Evolutionary conservation across 1,284 basidiomycete species (phyloP), one percentile per base, ranked within the genome.

Genomic region (Trichosporon sp.): DNA sequence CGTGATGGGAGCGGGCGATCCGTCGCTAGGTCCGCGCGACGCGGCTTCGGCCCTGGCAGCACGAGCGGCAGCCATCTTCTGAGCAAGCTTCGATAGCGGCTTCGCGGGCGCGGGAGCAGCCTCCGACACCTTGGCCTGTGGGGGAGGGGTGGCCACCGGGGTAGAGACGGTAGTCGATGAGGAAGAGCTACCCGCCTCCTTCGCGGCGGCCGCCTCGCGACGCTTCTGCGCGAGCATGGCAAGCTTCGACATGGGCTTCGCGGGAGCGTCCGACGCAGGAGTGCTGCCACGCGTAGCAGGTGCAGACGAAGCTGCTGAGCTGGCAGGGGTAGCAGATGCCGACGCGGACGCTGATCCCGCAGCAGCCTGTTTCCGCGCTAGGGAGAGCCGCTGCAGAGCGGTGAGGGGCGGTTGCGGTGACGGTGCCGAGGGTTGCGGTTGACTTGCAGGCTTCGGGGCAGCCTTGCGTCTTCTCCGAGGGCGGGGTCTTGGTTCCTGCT

Each of bases 311-410:
- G 51, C 31, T 0, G 70, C 40, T 1, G 67, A 43, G 10, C 66
- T 26, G 4, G 68, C 8, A 37, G 16, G 35, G 68, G 74, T 74
- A 73, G 83, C 72, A 26, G 81, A 75, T 14, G 59, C 16, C 8
- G 51, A 10, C 8, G 35, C n/a, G 4, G 59, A 46, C 2, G 56
- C 26, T 2, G 70, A 40, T 19, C 35, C 77, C 51, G 78, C 73
- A 63, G 81, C 86, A 14, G 87, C 85, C 73, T 75, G 70, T 46
- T 83, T 80, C 14, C 85, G 78, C 2, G 83, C 78, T 12, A 85
- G 85, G 1, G 91, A 90, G 31, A 94, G 85, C 21, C 88, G 86
- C 67, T 90, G 88, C 19, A 93, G 83, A 1, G 93, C 93, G 40
- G 83, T 77, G 88, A 93, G n/a, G 81, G 86, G 69, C 88, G 89